A percentile compares a stretch with the other conserved stretches of the same genome.
These are phyloP conservation scores for Oidium heveae DNA, from an alignment of 2,329 filamentous ascomycete species.

Conservation along the genomic window DNA sequence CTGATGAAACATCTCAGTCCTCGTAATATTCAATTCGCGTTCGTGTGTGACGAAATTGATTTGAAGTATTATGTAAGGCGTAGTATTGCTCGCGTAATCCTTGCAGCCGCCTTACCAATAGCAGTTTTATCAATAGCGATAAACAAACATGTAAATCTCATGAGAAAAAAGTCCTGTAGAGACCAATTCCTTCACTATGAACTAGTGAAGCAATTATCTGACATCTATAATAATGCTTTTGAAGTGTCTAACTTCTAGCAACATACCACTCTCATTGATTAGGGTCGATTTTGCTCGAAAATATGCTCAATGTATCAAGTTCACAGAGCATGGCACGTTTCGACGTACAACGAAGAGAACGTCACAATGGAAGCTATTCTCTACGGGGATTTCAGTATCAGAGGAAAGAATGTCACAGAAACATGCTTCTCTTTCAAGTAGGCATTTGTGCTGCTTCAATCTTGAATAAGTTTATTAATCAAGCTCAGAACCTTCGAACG, in stretches of 20 bases:
- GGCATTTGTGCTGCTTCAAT: constrained; percentile 4
- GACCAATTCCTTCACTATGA: no score
- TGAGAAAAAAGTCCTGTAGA: no score
- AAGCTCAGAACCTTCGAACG: constrained; percentile 17
- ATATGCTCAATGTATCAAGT: constrained; percentile 22
- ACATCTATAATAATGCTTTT: constrained; percentile 5
- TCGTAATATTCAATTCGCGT: no score
- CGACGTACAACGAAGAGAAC: constrained; percentile 5
- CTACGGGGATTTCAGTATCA: constrained; percentile 6
- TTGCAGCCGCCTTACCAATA: no score
- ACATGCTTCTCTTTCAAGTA: constrained; percentile 5
- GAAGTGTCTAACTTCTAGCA: constrained; percentile 4
- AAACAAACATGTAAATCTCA: no score
- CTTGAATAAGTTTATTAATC: not conserved
- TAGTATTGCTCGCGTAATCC: no score
- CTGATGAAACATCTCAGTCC: no score
- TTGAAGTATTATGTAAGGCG: no score
- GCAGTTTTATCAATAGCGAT: no score
- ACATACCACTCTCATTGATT: constrained; percentile 12
- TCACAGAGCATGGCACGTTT: constrained; percentile 23
- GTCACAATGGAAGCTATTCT: constrained; percentile 17
- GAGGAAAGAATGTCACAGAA: not conserved
- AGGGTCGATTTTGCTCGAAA: constrained; percentile 11
- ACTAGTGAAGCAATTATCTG: no score
- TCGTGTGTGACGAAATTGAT: no score